These are phyloP conservation scores for Chytriomyces confervae DNA, from an alignment of 192 early-diverging fungal species.

Conservation along the genomic window DNA sequence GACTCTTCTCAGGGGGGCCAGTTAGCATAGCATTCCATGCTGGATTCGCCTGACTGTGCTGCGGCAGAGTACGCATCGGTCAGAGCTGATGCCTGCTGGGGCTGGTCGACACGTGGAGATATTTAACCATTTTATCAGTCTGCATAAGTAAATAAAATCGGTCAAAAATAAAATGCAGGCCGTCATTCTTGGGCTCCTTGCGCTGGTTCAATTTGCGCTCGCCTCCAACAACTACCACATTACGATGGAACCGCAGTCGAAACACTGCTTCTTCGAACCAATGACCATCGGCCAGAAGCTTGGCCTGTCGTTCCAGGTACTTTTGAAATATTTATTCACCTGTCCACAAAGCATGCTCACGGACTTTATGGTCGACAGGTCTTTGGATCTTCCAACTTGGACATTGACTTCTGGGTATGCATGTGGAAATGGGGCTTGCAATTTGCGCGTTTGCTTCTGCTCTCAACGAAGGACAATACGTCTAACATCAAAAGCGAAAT, in stretches of 20 bases:
- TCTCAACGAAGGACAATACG: neutral
- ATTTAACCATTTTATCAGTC: too few relatives aligned
- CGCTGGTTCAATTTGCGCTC: neutral
- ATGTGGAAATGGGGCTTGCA: too few relatives aligned
- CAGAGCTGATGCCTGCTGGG: too few relatives aligned
- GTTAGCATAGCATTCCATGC: too few relatives aligned
- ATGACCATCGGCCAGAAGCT: conserved; percentile 7
- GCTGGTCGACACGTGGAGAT: too few relatives aligned
- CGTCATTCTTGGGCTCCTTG: neutral
- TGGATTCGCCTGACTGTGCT: too few relatives aligned
- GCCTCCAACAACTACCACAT: conserved; percentile 31
- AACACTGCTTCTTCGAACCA: conserved; percentile 27
- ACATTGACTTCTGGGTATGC: conserved; percentile 25
- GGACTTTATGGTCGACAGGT: neutral
- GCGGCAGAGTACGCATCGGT: too few relatives aligned
- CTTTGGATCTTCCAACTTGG: conserved; percentile 13
- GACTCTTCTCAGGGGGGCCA: too few relatives aligned
- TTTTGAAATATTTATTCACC: neutral
- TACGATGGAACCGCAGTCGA: conserved; percentile 16
- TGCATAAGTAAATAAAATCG: too few relatives aligned
- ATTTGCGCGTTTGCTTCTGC: neutral
- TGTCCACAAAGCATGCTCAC: neutral
- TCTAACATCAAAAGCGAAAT: too few relatives aligned
- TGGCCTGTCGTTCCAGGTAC: conserved; percentile 28
- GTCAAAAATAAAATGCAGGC: too few relatives aligned